Conservation (phyloP, 257 asterid species). For the Nicotiana noctiflora region DNA sequence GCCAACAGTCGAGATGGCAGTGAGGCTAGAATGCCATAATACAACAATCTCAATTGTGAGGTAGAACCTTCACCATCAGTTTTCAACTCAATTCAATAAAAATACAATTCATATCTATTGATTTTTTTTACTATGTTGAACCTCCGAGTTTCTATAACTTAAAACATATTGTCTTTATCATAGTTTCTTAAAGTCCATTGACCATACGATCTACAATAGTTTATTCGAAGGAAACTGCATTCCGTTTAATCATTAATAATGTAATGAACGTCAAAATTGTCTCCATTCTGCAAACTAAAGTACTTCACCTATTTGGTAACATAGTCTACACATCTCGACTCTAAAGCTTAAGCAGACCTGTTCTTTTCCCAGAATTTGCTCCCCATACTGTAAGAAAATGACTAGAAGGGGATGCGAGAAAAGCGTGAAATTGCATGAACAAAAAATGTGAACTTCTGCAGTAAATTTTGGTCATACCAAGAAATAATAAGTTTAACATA, state of each 20-base stretch:
- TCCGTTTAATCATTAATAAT: too few species aligned
- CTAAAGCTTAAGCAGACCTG: neutral
- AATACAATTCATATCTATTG: neutral
- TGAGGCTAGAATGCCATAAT: neutral
- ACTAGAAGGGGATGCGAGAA: neutral
- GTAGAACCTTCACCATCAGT: neutral
- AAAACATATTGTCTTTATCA: neutral
- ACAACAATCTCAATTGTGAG: neutral
- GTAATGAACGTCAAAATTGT: neutral
- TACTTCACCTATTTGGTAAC: neutral
- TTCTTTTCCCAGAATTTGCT: neutral
- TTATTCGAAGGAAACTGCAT: neutral
- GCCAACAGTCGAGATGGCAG: neutral
- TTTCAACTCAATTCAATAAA: neutral
- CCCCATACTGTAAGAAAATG: neutral
- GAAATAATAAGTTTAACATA: neutral
- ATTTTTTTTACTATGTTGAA: neutral
- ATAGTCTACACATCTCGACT: neutral
- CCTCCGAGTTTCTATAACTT: neutral
- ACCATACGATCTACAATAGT: neutral
- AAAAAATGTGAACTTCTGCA: neutral
- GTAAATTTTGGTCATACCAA: neutral
- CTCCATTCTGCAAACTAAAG: neutral
- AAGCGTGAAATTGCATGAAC: neutral
- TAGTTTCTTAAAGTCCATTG: neutral